A percentile compares a stretch with the other conserved stretches of the same genome.
Evolutionary conservation across 1,284 basidiomycete genomes (phyloP).

Genomic region (Leccinum holopus): DNA sequence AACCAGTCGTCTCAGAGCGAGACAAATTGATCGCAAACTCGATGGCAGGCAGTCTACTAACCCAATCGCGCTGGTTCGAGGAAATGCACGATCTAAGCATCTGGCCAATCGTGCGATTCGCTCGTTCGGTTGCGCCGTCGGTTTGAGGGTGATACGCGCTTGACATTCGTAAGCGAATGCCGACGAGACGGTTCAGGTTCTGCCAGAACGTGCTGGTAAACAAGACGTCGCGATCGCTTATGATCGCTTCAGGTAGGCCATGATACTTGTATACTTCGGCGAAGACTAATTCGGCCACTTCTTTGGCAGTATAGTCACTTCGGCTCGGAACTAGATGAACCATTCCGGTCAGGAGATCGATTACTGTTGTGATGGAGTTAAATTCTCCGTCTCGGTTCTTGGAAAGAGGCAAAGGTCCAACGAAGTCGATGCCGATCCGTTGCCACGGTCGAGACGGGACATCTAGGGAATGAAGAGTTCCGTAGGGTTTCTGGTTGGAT

Average conservation of each 20-base stretch:
- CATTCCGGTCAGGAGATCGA: neutral
- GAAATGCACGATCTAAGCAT: conserved; percentile 2
- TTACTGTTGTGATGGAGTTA: neutral
- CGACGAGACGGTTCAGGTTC: neutral
- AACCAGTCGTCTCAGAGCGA: conserved; percentile 25
- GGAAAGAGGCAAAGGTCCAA: neutral
- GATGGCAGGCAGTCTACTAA: neutral
- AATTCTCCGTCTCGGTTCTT: neutral
- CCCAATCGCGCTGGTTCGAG: conserved; percentile 9
- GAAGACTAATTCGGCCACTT: neutral
- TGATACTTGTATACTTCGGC: neutral
- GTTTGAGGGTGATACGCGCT: conserved; percentile 4
- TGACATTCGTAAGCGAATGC: neutral
- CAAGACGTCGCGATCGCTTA: neutral
- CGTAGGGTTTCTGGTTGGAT: neutral
- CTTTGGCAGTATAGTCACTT: neutral
- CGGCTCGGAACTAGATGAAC: neutral
- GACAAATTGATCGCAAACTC: conserved; percentile 23
- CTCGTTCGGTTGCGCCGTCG: neutral
- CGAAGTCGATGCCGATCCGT: neutral
- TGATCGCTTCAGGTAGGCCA: neutral
- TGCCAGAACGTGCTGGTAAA: conserved; percentile 3
- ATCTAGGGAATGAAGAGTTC: neutral
- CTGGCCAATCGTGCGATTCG: neutral
- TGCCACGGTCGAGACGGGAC: neutral